phyloP scores from a whole-genome alignment of 345 rosid genomes.

The Rhodamnia argentea region DNA sequence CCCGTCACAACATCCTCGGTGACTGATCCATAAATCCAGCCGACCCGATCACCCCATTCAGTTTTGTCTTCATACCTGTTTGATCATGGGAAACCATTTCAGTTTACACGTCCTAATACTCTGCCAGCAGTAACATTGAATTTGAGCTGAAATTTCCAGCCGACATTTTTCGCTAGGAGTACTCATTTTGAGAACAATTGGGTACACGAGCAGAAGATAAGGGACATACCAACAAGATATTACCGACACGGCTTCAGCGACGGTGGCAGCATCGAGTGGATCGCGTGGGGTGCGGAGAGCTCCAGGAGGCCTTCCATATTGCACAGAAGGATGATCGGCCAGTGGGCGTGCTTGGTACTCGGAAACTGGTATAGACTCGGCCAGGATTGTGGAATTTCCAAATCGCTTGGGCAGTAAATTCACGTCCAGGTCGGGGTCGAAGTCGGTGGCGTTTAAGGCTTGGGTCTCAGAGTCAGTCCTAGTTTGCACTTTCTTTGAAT shows the following conservation, averaged over 20 bases:
- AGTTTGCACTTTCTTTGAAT: conserved; percentile 21
- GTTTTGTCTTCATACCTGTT: conserved; percentile 92
- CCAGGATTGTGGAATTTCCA: conserved; percentile 82
- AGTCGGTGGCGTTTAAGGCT: conserved; percentile 56
- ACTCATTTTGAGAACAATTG: neutral
- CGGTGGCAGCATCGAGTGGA: conserved; percentile 79
- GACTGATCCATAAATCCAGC: conserved; percentile 96
- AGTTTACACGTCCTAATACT: too few relatives aligned
- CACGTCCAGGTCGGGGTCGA: conserved; percentile 74
- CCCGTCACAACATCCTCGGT: conserved; percentile 99
- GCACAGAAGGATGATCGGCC: conserved; percentile 84
- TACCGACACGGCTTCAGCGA: conserved; percentile 87
- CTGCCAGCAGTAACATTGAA: neutral
- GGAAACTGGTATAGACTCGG: conserved; percentile 72
- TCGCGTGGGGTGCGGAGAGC: conserved; percentile 70
- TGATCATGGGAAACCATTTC: neutral
- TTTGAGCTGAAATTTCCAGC: neutral
- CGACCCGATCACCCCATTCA: conserved; percentile 94
- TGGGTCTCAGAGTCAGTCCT: conserved; percentile 45
- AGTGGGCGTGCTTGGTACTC: conserved; percentile 89
- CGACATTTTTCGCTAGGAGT: neutral
- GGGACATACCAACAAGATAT: conserved; percentile 76
- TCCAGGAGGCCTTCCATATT: conserved; percentile 84
- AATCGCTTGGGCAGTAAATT: conserved; percentile 80
- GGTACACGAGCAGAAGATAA: neutral